These are phyloP conservation scores for Galeopsis tetrahit DNA, from an alignment of 257 asterid genomes.

Conservation along the genomic window DNA sequence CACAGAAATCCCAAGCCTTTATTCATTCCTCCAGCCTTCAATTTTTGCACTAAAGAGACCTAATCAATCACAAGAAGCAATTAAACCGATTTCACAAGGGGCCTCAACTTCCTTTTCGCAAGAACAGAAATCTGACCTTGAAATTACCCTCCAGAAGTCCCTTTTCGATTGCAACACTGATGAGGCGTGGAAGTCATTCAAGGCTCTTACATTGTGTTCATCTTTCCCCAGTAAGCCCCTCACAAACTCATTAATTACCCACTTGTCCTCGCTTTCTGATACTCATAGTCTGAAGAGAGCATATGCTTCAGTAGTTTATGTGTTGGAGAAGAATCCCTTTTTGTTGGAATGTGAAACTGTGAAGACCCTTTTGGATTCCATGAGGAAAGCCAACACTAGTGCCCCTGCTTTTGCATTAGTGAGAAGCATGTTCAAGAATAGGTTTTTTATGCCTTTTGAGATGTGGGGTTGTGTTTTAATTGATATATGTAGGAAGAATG, in stretches of 20 bases:
- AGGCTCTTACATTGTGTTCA: slow-evolving; percentile 62
- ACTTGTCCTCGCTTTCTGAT: slow-evolving; percentile 63
- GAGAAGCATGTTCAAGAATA: slow-evolving; percentile 75
- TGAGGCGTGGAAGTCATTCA: slow-evolving; percentile 97
- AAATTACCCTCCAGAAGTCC: slow-evolving; percentile 54
- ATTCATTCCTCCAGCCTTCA: slow-evolving; percentile 89
- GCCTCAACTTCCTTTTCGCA: slow-evolving; percentile 45
- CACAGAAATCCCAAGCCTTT: slow-evolving; percentile 63
- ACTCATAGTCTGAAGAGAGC: slow-evolving; percentile 84
- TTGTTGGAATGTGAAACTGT: slow-evolving; percentile 61
- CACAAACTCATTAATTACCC: slow-evolving; percentile 66
- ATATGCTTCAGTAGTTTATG: slow-evolving; percentile 68
- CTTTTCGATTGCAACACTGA: slow-evolving; percentile 63
- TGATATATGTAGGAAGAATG: slow-evolving; percentile 67
- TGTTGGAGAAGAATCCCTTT: slow-evolving; percentile 76
- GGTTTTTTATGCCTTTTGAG: slow-evolving; percentile 82
- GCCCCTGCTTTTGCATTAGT: slow-evolving; percentile 93
- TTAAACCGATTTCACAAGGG: slow-evolving; percentile 38
- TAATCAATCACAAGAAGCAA: slow-evolving; percentile 33
- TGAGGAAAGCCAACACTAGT: slow-evolving; percentile 60
- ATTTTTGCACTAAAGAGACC: slow-evolving; percentile 54
- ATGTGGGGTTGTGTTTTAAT: slow-evolving; percentile 73
- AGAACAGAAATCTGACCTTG: slow-evolving; percentile 56
- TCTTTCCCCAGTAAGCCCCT: slow-evolving; percentile 76
- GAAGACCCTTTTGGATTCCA: slow-evolving; percentile 62